phyloP scores from a whole-genome alignment of 805 yeast genomes.

The Torulaspora maleeae region DNA sequence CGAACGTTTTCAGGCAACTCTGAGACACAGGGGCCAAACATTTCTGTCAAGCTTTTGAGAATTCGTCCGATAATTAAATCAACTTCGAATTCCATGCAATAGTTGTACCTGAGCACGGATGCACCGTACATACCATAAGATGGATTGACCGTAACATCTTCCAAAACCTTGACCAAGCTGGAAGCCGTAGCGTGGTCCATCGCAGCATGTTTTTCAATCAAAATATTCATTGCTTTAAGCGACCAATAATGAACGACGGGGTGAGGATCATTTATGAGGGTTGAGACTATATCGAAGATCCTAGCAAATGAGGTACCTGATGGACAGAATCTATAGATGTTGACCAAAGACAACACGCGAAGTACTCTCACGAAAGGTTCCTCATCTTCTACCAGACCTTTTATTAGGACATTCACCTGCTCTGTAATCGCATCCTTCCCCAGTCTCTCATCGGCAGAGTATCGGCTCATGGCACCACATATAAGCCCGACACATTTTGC shows the following conservation, averaged over 20 bases:
- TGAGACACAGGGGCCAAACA: slow-evolving; percentile 53
- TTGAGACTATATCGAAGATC: slow-evolving; percentile 52
- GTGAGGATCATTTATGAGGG: slow-evolving; percentile 72
- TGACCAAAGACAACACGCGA: slow-evolving; percentile 46
- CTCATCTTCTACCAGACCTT: slow-evolving; percentile 57
- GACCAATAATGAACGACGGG: slow-evolving; percentile 78
- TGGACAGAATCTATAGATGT: slow-evolving; percentile 42
- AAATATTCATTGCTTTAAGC: slow-evolving; percentile 50
- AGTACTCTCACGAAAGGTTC: slow-evolving; percentile 65
- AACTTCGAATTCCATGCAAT: slow-evolving; percentile 46
- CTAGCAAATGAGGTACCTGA: slow-evolving; percentile 38
- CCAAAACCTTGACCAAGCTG: slow-evolving; percentile 41
- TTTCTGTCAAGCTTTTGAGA: slow-evolving; percentile 43
- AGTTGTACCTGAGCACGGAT: slow-evolving; percentile 45
- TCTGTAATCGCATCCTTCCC: slow-evolving; percentile 30
- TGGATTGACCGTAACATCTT: slow-evolving; percentile 42
- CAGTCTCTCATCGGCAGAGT: slow-evolving; percentile 5
- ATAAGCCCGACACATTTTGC: slow-evolving; percentile 58
- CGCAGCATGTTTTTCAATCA: slow-evolving; percentile 53
- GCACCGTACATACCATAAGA: slow-evolving; percentile 45
- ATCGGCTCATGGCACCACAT: slow-evolving; percentile 32
- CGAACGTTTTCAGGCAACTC: slow-evolving; percentile 33
- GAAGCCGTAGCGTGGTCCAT: slow-evolving; percentile 43
- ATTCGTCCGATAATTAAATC: slow-evolving; percentile 42
- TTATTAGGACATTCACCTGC: slow-evolving; percentile 52